Evolutionary conservation across 2,329 filamentous ascomycete genomes (phyloP).

Genomic region (Penicillium expansum): DNA sequence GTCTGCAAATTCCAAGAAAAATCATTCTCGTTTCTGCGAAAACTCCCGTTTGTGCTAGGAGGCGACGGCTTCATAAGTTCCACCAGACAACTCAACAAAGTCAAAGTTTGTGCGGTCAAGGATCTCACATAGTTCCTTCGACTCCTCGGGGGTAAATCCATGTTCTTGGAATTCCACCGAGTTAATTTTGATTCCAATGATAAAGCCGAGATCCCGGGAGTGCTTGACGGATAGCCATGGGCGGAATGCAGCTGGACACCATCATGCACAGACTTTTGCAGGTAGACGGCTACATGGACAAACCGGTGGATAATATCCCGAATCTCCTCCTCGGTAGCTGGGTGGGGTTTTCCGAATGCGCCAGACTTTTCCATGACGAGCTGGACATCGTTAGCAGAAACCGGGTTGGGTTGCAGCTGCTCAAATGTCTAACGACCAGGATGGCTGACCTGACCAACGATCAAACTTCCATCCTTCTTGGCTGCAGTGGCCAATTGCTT

Average conservation of each 20-base stretch:
- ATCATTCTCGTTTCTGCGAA: constrained; percentile 57
- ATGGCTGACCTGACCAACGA: constrained; percentile 24
- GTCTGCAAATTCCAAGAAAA: constrained; percentile 62
- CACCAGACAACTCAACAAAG: constrained; percentile 58
- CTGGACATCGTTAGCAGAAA: constrained; percentile 23
- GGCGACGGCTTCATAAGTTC: constrained; percentile 56
- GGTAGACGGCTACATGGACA: constrained; percentile 21
- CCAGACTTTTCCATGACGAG: constrained; percentile 17
- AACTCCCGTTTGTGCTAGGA: constrained; percentile 54
- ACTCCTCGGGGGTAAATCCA: constrained; percentile 4
- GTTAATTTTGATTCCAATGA: constrained; percentile 19
- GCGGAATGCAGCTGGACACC: constrained; percentile 19
- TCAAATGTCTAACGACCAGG: constrained; percentile 26
- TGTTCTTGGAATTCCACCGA: constrained; percentile 7
- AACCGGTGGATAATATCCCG: constrained; percentile 19
- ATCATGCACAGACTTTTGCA: constrained; percentile 23
- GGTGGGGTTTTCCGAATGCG: constrained; percentile 19
- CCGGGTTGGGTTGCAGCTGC: constrained; percentile 22
- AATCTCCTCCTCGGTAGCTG: constrained; percentile 18
- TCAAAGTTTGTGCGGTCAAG: constrained; percentile 33
- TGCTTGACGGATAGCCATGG: constrained; percentile 20
- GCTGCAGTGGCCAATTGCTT: constrained; percentile 21
- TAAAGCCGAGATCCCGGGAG: constrained; percentile 14
- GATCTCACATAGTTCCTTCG: constrained; percentile 34
- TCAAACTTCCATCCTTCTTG: constrained; percentile 24